Conservation (phyloP, 176 grass and related monocot genomes). For the Aechmea fasciata region DNA sequence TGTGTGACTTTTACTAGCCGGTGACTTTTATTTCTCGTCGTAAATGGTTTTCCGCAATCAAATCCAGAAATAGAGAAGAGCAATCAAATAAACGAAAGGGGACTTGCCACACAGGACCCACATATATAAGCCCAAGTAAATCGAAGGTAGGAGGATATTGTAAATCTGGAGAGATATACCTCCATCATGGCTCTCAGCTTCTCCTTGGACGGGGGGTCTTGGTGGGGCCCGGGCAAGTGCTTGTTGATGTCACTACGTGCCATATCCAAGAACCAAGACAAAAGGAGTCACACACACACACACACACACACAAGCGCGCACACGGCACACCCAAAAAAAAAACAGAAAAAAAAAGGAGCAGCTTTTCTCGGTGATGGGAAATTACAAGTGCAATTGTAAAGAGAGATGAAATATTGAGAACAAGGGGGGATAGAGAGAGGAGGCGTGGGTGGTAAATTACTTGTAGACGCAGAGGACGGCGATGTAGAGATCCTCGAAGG, state of each 20-base stretch:
- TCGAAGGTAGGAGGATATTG: background rate
- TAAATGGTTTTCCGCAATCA: background rate
- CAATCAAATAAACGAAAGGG: background rate
- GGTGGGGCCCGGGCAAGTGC: conserved; percentile 72
- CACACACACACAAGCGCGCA: background rate
- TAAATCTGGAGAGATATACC: conserved; percentile 20
- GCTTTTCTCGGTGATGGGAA: too few species aligned
- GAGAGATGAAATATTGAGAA: too few species aligned
- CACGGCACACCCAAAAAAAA: background rate
- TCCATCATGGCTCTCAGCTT: conserved; percentile 53
- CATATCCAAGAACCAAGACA: background rate
- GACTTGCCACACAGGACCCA: background rate
- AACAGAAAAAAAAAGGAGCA: background rate
- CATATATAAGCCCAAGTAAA: background rate
- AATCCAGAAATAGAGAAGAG: background rate
- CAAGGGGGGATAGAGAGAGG: background rate
- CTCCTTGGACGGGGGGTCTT: conserved; percentile 83
- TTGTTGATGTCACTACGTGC: conserved; percentile 87
- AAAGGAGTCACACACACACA: background rate
- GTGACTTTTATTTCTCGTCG: too few species aligned
- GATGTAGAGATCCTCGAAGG: conserved; percentile 84
- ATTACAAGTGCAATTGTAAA: too few species aligned
- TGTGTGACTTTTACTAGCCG: too few species aligned
- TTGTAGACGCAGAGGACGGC: conserved; percentile 96
- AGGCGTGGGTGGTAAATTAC: conserved; percentile 21